Base-by-base conservation (phyloP, 192 early-diverging fungal genomes). In the Backusella tarrabulga region DNA sequence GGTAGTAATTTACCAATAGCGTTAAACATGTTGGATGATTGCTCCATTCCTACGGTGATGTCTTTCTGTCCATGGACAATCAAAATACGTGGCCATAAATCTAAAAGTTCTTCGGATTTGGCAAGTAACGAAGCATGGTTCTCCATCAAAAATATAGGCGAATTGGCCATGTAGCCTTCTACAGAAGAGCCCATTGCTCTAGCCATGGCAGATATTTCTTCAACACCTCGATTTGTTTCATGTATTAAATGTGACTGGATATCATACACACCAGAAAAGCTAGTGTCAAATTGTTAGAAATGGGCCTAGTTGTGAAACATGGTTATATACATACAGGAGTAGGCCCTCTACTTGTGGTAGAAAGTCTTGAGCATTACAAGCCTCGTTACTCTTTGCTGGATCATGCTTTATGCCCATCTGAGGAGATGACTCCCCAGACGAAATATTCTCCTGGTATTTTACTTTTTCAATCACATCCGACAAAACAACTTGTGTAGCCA, bases 151-250 rank as follows among this genome's bases (percentile, higher is more conserved):
- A 75, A 44, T 32, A 76, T 56, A 2, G 83, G 83, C 21, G 83
- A 84, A 19, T 84, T 78, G 6, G 14, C 29, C 2, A 19, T 40
- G 23, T 74, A 83, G 1, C 69, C 70, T 38, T 79, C 76, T 0
- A 40, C 19, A 6, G 40, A 81, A 15, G 73, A 81, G 14, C 88
- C 88, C 88, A 90, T 90, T 11, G 79, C 86, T n/a, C 88, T 82
- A 17, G 72, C 83, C 87, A 90, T 86, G 44, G 86, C 83, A 34
- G 88, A 90, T 38, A 90, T 79, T 46, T 87, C 77, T 72, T 90
- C 88, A 1, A 90, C 83, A 9, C 88, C 87, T 23, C 88, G 63
- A 67, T 75, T 77, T 8, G 87, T 77, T 79, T 90, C 88, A 73
- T 87, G 83, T 11, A 82, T 63, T n/a, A 77, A 80, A 74, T 90